A percentile compares a stretch with the other conserved stretches of the same genome.
Evolutionary conservation across 345 rosid species (phyloP).

Genomic region (Anacardium occidentale): DNA sequence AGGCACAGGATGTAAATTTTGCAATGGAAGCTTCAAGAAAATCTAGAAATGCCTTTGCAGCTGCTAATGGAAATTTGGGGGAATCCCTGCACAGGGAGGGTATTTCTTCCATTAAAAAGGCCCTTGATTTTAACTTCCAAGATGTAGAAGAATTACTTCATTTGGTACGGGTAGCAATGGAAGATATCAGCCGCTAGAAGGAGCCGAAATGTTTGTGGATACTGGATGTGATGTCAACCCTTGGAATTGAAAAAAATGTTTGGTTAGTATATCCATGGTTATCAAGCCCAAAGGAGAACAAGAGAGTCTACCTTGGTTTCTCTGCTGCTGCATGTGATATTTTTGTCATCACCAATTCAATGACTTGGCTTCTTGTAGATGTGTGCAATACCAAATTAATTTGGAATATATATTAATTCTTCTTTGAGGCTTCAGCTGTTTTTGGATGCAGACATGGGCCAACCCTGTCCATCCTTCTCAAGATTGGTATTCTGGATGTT

Average conservation of each 20-base stretch:
- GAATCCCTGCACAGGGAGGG: slow-evolving; percentile 60
- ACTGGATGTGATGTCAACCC: slow-evolving; percentile 21
- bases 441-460: slow-evolving; percentile 20
- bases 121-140: slow-evolving; percentile 94
- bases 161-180: slow-evolving; percentile 79
- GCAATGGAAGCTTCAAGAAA: slow-evolving; percentile 99
- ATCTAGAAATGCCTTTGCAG: slow-evolving; percentile 63
- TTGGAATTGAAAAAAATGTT: slow-evolving; percentile 8
- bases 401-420: slow-evolving; percentile 21
- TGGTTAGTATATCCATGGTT: slow-evolving; percentile 20
- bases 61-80: slow-evolving; percentile 47
- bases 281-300: slow-evolving; percentile 13
- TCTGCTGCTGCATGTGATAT: slow-evolving; percentile 15
- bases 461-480: slow-evolving; percentile 20
- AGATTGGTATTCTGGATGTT: slow-evolving; percentile 21
- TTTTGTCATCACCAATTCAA: slow-evolving; percentile 10
- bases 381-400: slow-evolving; percentile 25
- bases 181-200: slow-evolving; percentile 60
- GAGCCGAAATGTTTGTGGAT: slow-evolving; percentile 20
- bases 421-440: slow-evolving; percentile 29
- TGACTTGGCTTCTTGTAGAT: slow-evolving; percentile 26
- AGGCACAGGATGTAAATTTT: slow-evolving; percentile 74
- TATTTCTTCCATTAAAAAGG: slow-evolving; percentile 61
- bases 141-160: slow-evolving; percentile 78
- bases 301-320: slow-evolving; percentile 15